phyloP scores from a whole-genome alignment of 2,329 filamentous ascomycete genomes.

The Neurospora crassa region DNA sequence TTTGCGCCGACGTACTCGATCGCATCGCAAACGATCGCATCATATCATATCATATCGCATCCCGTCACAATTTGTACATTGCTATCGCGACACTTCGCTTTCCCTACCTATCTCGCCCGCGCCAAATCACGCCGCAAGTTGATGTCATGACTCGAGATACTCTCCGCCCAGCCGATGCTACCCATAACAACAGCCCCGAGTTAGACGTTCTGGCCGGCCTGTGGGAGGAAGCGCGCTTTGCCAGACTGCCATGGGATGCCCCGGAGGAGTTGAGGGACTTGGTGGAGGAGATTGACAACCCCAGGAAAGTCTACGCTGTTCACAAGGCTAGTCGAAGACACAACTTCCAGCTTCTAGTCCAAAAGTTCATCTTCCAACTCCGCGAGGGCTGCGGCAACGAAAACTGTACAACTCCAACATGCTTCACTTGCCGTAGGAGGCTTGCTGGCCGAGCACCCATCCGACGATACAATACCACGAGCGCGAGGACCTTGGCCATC shows the following conservation, averaged over 20 bases:
- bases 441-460: constrained; percentile 58
- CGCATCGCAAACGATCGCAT: not conserved
- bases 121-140: constrained; percentile 2
- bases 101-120: not conserved
- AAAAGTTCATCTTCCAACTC: constrained; percentile 73
- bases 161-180: constrained; percentile 24
- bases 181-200: constrained; percentile 26
- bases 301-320: constrained; percentile 49
- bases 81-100: constrained; percentile 1
- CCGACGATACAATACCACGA: constrained; percentile 70
- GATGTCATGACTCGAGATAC: constrained; percentile 43
- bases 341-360: constrained; percentile 56
- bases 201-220: constrained; percentile 45
- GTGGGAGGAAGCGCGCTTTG: constrained; percentile 53
- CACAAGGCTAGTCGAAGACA: constrained; percentile 52
- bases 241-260: constrained; percentile 49
- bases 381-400: constrained; percentile 65
- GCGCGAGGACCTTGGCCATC: constrained; percentile 70
- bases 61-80: not conserved
- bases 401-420: constrained; percentile 65
- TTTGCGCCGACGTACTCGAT: not conserved
- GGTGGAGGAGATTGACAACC: constrained; percentile 51
- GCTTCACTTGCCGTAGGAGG: constrained; percentile 67
- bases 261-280: constrained; percentile 46
- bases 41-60: not conserved